Base-by-base conservation (phyloP, 108 stramenopile genomes). In the Pseudonitzschia pungens region DNA sequence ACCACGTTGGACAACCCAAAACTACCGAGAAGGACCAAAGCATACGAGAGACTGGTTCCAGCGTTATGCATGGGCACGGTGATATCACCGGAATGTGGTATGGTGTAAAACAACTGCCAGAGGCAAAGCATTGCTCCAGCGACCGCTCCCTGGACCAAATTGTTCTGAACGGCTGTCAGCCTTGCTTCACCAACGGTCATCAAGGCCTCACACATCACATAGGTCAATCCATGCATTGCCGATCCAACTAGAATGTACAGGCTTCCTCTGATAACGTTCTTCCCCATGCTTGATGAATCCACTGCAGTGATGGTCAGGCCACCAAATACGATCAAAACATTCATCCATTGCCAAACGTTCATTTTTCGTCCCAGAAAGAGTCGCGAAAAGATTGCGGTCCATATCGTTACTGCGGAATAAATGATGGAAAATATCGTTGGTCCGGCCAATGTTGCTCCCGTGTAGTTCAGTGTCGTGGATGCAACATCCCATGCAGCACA, bases 61-160 rank as follows among this genome's bases (percentile, higher is more conserved):
- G 87, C 75, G 31, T 82, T 66, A 22, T 77, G 53, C 81, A 94
- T 81, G 14, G 90, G 86, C 43, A 68, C 60, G 14, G 91, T 58
- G 0, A 82, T 45, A 32, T 86, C 65, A 21, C 86, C 41, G 26
- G 78, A 82, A 26, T 79, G 75, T 1, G 89, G 90, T 0, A 84
- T 32, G 4, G 92, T 91, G 69, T 91, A 91, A n/a, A n/a, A n/a
- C 4, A 91, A 33, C 76, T 91, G 87, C 92, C 92, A 94, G 12
- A 86, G 20, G 21, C 71, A 62, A 48, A 91, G 73, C 9, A 68
- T 73, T 44, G 69, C 20, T 2, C 31, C 55, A 42, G 85, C 87
- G 4, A 88, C 79, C n/a, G 74, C 44, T 36, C 87, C 83, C 74
- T 94, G 90, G 26, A 94, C 71, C 2, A 86, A 86, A 69, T 87